Conservation (phyloP, 73 alveolate genomes). For the Diophrys sp. region DNA sequence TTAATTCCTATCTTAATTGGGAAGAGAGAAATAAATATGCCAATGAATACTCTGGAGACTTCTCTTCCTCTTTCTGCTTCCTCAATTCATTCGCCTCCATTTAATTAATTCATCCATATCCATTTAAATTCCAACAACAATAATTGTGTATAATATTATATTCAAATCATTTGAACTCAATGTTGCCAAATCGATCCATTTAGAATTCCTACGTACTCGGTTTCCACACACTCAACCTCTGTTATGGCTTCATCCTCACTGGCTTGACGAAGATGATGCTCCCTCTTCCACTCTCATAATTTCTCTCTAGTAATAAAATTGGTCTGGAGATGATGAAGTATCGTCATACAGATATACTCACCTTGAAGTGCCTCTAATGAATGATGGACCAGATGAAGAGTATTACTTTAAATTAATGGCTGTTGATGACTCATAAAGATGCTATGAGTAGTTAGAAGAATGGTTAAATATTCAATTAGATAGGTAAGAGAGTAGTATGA, state of each 20-base stretch:
- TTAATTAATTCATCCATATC: too few relatives aligned
- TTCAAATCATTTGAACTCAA: too few relatives aligned
- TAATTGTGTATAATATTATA: too few relatives aligned
- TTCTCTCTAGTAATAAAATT: background rate
- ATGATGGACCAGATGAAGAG: background rate
- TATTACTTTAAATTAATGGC: background rate
- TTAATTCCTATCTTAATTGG: too few relatives aligned
- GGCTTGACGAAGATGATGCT: background rate
- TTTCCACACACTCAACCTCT: background rate
- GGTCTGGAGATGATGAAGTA: background rate
- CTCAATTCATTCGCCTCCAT: too few relatives aligned
- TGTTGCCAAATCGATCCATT: too few relatives aligned
- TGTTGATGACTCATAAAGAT: background rate
- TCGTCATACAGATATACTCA: background rate
- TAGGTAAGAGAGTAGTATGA: background rate
- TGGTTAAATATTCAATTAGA: background rate
- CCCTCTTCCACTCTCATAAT: too few relatives aligned
- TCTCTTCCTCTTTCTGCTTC: too few relatives aligned
- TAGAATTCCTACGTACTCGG: background rate
- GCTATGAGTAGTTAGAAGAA: background rate
- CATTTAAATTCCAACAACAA: too few relatives aligned
- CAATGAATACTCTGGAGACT: too few relatives aligned
- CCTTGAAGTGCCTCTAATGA: too few relatives aligned
- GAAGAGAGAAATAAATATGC: too few relatives aligned
- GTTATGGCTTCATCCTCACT: background rate